Evolutionary conservation across 2,329 filamentous ascomycete species (phyloP), one percentile per base, ranked within the genome.

Genomic region (Botrytis elliptica): DNA sequence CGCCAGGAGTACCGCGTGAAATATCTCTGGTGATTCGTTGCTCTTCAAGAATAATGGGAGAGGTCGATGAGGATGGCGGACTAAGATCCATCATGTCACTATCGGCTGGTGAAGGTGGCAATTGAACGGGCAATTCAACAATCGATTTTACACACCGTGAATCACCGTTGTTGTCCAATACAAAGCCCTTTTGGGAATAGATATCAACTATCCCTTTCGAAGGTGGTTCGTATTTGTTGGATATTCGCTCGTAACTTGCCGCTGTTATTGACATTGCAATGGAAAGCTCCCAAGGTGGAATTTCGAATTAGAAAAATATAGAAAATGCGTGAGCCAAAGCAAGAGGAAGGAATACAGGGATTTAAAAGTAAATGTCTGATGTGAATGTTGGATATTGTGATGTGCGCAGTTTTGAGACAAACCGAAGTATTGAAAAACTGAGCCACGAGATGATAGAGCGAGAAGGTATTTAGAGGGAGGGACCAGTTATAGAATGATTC

Each of bases 1-100:
- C 80, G 25, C 79, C 80, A 1, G 79, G 80, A 18, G 79, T 75
- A 16, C 79, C 79, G 16, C 80, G 78, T 72, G 77, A 75, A 63
- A 81, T 75, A 38, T 76, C 65, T 75, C 77, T 79, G 36, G 77
- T 80, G 40, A 80, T 74, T 38, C 76, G 75, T 20, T 73, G 67
- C 22, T 76, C 76, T 70, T 80, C 78, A 52, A 70, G 76, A 14
- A 59, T 52, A 10, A 69, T 36, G 14, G 64, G 70, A 2, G 72
- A 72, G 42, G 70, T 73, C 4, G 73, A 73, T 25, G 76, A 74
- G 18, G 74, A 63, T 55, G 72, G 70, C 72, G 76, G 64, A 71
- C 72, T 52, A 63, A 65, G 29, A 75, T 77, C 74, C 69, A 73
- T 75, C 73, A 77, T 77, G 25, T 77, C 76, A 75, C 78, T 78